Conservation (phyloP, 768 basidiomycete species). For the Psilocybe azurescens region DNA sequence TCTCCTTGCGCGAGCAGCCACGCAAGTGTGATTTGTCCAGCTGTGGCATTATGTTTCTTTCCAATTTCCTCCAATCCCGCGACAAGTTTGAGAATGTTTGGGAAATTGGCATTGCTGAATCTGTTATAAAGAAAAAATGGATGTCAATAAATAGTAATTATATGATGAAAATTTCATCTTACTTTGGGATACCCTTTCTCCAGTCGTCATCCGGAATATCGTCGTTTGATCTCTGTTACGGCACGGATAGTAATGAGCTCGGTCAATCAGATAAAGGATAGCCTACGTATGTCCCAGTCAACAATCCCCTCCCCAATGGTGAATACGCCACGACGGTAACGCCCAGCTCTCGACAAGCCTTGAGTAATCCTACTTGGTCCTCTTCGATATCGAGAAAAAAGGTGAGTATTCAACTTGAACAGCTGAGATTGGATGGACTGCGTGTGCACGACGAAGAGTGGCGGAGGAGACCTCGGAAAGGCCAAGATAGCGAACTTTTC, state of each 20-base stretch:
- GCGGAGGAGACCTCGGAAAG: constrained; percentile 54
- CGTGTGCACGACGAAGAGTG: constrained; percentile 57
- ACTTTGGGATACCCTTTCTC: constrained; percentile 24
- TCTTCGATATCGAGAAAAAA: constrained; percentile 54
- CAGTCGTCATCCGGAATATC: constrained; percentile 45
- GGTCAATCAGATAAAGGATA: background rate
- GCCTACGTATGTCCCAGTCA: constrained; percentile 50
- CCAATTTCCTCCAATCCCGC: constrained; percentile 44
- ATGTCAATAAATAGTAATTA: too few species aligned
- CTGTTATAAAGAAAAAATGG: constrained; percentile 14
- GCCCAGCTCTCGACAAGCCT: constrained; percentile 53
- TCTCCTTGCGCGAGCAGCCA: constrained; percentile 55
- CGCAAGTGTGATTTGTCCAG: constrained; percentile 53
- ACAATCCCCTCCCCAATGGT: constrained; percentile 56
- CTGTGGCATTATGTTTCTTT: constrained; percentile 43
- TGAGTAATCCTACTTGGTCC: constrained; percentile 43
- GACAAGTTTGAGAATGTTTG: constrained; percentile 47
- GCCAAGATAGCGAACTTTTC: constrained; percentile 55
- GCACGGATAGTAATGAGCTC: background rate
- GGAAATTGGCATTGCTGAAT: constrained; percentile 49
- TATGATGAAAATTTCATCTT: too few species aligned
- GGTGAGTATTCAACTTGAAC: constrained; percentile 59
- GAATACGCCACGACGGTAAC: constrained; percentile 55
- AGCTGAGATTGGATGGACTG: constrained; percentile 54
- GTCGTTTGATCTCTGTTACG: constrained; percentile 35